Evolutionary conservation across 192 early-diverging fungal genomes (phyloP), one percentile per base, ranked within the genome.

Genomic region (Podila horticola): DNA sequence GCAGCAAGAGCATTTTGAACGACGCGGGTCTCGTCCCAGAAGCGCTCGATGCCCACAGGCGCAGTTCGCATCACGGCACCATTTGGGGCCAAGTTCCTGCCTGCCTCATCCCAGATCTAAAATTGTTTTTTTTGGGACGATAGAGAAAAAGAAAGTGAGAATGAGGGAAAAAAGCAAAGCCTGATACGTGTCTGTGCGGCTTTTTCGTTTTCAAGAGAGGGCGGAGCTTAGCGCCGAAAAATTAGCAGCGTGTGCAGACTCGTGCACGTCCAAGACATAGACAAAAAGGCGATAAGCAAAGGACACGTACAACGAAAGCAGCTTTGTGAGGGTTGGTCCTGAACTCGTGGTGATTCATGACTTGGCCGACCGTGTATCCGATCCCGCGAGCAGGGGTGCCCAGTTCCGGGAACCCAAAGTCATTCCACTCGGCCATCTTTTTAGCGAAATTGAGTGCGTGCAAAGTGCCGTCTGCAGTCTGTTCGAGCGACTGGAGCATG

Each of bases 311-410:
- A 22, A 79, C 74, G 49, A 69, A 85, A n/a, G 84, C 79, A 0
- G 84, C 74, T 5, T 28, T n/a, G 57, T 79, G 75, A 5, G 92
- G 91, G 62, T 88, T 82, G 11, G 20, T 48, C 29, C 50, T 13
- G 69, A 88, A 93, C 2, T 69, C 50, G 10, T 83, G 72, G 51
- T 85, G 82, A 3, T 49, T 41, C 20, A 93, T 26, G 5, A 91
- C 89, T 4, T 48, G 48, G 29, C 85, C 79, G 24, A 86, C 87
- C 17, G 88, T 90, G 15, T 36, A 63, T 0, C 90, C 89, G 26
- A 91, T 76, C 2, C 91, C 91, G 31, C 83, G 66, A 15, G 88
- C 83, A n/a, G 79, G 86, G 13, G 91, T 92, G 20, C 81, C 76
- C 0, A 90, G 41, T 55, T 85, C 85, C 0, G 73, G 77, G 22